Base-by-base conservation (phyloP, 345 rosid species). In the Raphanus raphanistrum region DNA sequence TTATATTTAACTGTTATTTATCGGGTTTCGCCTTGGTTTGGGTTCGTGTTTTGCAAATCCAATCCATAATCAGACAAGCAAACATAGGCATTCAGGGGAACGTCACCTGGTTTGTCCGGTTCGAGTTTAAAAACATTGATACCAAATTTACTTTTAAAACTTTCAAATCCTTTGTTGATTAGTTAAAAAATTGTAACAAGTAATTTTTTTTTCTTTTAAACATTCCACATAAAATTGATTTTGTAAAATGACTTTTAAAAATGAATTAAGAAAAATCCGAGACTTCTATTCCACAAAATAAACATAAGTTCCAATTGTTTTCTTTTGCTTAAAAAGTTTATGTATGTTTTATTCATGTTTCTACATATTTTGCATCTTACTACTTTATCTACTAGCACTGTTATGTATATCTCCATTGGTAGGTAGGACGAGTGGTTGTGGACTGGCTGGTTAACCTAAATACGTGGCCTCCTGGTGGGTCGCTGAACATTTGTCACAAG, bases 371-470 rank as follows among this genome's bases (percentile, higher is more conserved):
- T 5, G 8, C 2, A 27, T 13, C 11, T 60, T 13, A 3, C 50
- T 10, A 43, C 13, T n/a, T 13, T 50, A n/a, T 6, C 5, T 15
- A 9, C 13, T 57, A 25, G 6, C 1, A 21, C 12, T 21, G 1
- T 6, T 33, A 2, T 2, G 8, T 35, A 4, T 28, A 68, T 35
- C 63, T 60, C 10, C 25, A 55, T 10, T 72, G 82, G 63, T 79
- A 73, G 82, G 82, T 79, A 67, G 65, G 67, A 73, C 65, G 74
- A 60, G 70, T 79, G 82, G 82, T 60, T 67, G 74, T 73, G 70
- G 77, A 72, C 77, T 79, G 69, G 38, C 64, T 67, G 65, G 43
- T 79, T 79, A 45, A 61, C n/a, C 38, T 35, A 66, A 12, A 35
- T 45, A 73, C 74, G 78, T 72, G 82, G 78, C 70, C 61, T 48